These are phyloP conservation scores for Rhizopogon vinicolor DNA, from an alignment of 768 basidiomycete species.

Conservation along the genomic window DNA sequence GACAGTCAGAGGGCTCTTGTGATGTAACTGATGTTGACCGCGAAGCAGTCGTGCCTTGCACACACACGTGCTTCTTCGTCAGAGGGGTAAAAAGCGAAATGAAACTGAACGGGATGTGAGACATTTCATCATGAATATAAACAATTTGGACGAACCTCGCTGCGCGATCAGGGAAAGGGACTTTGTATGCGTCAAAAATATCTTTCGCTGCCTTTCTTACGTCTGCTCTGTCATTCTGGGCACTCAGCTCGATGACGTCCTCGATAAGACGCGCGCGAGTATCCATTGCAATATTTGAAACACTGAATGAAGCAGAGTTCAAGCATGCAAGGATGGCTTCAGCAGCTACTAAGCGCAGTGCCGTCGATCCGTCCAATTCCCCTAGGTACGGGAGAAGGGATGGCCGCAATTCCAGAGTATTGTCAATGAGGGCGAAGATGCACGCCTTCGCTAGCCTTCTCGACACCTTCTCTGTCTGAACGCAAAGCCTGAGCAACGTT, in stretches of 20 bases:
- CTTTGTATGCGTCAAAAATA: conserved; percentile 72
- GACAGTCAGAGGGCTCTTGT: not conserved
- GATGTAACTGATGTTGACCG: not conserved
- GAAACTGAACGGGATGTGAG: conserved; percentile 46
- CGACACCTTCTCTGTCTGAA: conserved; percentile 79
- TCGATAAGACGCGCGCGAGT: conserved; percentile 62
- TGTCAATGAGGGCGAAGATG: conserved; percentile 57
- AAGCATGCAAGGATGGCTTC: conserved; percentile 64
- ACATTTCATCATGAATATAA: not conserved
- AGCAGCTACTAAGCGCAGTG: conserved; percentile 57
- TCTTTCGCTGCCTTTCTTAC: conserved; percentile 65
- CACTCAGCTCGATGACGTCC: conserved; percentile 58
- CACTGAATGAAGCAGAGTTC: conserved; percentile 58
- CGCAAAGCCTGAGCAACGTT: conserved; percentile 58
- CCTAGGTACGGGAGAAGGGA: conserved; percentile 57
- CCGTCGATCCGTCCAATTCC: conserved; percentile 61
- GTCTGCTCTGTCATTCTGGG: conserved; percentile 71
- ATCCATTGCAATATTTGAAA: conserved; percentile 74
- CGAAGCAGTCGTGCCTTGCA: conserved; percentile 18
- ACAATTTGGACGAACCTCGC: conserved; percentile 45
- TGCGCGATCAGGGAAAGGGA: conserved; percentile 62
- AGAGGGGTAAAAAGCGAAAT: conserved; percentile 69
- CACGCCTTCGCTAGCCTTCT: conserved; percentile 58
- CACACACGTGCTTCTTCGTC: conserved; percentile 70
- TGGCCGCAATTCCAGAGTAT: conserved; percentile 51